Evolutionary conservation across 2,329 filamentous ascomycete species (phyloP), one percentile per base, ranked within the genome.

Genomic region (Phialophora chinensis): DNA sequence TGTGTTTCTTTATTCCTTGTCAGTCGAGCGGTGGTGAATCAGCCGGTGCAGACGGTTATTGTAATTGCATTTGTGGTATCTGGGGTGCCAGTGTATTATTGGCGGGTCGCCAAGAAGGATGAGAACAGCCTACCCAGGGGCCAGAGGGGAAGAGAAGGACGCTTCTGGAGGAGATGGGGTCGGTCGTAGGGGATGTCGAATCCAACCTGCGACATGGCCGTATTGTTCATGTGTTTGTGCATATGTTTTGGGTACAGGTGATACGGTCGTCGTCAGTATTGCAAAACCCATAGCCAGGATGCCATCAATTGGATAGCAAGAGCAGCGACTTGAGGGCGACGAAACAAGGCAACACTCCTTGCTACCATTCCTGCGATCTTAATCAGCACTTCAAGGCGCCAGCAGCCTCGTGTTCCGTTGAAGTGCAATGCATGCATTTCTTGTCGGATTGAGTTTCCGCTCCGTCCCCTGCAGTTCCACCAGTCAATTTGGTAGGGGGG

Each of bases 1-100:
- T 99, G 95, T 75, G 95, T 99, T 47, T 96, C 92, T 76, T 79
- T 99, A 71, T 99, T 99, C 76, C 79, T 99, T 71, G 86, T 99
- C 50, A 93, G 89, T 75, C 85, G 95, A 59, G 93, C 93, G 3
- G 88, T 98, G 14, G 95, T 99, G 75, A 91, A 93, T 14, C 90
- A 97, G 79, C 95, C 95, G 4, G 73, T 96, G 60, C 93, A 99
- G 83, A 97, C 94, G 0, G 77, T 97, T 27, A 87, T 94, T 25
- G 95, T 99, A 7, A 82, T 97, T 5, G 89, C 82, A 0, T 99
- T 98, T 74, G 91, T 97, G 66, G 82, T 90, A 4, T 89, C 88
- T 0, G 95, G 95, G 0, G 83, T 98, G 44, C 91, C 93, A 0
- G 87, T 98, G 31, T 99, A 94, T 79, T 96, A 91, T 77, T 96